These are phyloP conservation scores for Skeletonema marinoi DNA, from an alignment of 108 stramenopile species.

Conservation along the genomic window DNA sequence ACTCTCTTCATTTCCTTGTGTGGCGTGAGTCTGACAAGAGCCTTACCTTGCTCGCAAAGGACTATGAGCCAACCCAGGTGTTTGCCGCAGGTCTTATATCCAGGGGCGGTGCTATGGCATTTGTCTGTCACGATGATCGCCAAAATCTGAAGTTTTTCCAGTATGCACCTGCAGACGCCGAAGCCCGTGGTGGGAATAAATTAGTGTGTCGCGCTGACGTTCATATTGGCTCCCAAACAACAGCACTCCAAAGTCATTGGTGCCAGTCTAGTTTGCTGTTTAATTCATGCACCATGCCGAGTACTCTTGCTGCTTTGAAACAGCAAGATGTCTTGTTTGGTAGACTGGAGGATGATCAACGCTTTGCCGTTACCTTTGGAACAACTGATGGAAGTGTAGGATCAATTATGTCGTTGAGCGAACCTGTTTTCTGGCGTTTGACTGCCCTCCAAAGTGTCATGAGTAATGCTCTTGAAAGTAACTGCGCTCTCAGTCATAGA, in stretches of 20 bases:
- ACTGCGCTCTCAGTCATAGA: conserved; percentile 79
- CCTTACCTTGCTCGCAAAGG: conserved; percentile 85
- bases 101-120: conserved; percentile 72
- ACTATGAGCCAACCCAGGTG: conserved; percentile 83
- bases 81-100: conserved; percentile 84
- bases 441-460: conserved; percentile 91
- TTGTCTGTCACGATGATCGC: conserved; percentile 90
- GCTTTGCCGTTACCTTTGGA: conserved; percentile 85
- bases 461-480: conserved; percentile 87
- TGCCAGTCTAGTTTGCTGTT: conserved; percentile 78
- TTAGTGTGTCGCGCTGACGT: conserved; percentile 91
- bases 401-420: conserved; percentile 80
- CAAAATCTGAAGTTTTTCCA: conserved; percentile 90
- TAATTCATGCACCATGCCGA: conserved; percentile 72
- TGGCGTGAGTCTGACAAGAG: conserved; percentile 90
- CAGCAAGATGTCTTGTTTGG: conserved; percentile 85
- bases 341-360: conserved; percentile 79
- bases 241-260: conserved; percentile 67
- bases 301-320: conserved; percentile 79
- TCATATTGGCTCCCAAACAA: conserved; percentile 86
- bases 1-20: conserved; percentile 86
- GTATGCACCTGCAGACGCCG: conserved; percentile 89
- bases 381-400: conserved; percentile 88
- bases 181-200: conserved; percentile 90
- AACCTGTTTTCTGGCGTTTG: conserved; percentile 87